Evolutionary conservation across 805 yeast species (phyloP).

Genomic region (Zygotorulaspora chibaensis): DNA sequence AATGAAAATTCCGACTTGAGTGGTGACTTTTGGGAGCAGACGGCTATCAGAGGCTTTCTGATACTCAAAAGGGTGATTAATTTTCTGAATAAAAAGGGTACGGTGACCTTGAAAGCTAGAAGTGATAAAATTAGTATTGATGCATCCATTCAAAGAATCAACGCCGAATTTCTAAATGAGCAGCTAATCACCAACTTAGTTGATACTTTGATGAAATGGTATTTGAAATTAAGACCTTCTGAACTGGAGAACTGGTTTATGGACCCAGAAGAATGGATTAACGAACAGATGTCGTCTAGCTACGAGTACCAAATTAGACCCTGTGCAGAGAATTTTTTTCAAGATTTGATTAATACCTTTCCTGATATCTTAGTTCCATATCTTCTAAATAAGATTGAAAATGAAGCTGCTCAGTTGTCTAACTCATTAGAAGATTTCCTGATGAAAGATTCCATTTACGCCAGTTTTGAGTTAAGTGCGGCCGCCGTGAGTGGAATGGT

Average conservation of each 20-base stretch:
- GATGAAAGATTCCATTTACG: slow-evolving; percentile 71
- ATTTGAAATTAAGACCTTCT: slow-evolving; percentile 64
- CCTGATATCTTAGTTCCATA: slow-evolving; percentile 51
- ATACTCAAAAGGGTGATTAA: slow-evolving; percentile 62
- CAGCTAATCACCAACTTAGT: slow-evolving; percentile 54
- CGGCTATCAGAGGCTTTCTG: slow-evolving; percentile 61
- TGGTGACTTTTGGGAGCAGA: slow-evolving; percentile 67
- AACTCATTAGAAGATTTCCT: slow-evolving; percentile 46
- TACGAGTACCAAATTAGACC: slow-evolving; percentile 84
- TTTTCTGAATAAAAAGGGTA: slow-evolving; percentile 61
- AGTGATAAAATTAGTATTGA: slow-evolving; percentile 62
- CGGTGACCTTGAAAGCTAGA: slow-evolving; percentile 58
- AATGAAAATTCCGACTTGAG: slow-evolving; percentile 46
- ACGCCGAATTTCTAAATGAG: slow-evolving; percentile 54
- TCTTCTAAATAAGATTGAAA: slow-evolving; percentile 54
- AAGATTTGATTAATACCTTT: slow-evolving; percentile 63
- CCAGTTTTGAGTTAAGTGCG: slow-evolving; percentile 79
- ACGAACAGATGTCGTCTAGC: slow-evolving; percentile 68
- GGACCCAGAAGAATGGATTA: slow-evolving; percentile 92
- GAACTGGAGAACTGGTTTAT: slow-evolving; percentile 78
- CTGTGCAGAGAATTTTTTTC: slow-evolving; percentile 81
- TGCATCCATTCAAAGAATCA: slow-evolving; percentile 49
- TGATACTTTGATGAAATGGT: slow-evolving; percentile 66
- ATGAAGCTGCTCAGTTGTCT: slow-evolving; percentile 34
- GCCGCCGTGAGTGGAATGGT: slow-evolving; percentile 59